Evolutionary conservation across 2,329 filamentous ascomycete genomes (phyloP).

Genomic region (Diaporthe sp.): DNA sequence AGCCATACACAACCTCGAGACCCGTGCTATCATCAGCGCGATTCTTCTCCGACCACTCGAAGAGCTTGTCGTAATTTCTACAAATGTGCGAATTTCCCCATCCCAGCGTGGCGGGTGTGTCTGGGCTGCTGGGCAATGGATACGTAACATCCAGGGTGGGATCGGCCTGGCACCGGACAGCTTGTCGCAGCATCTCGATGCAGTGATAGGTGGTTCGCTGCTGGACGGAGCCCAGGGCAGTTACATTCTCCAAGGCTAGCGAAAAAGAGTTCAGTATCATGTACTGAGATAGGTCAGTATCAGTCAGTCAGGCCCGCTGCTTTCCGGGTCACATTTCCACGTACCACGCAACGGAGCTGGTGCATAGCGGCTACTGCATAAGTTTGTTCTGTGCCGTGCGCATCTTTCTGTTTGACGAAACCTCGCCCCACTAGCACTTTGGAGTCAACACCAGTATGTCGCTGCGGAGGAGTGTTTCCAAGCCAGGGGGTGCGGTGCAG

Average conservation of each 20-base stretch:
- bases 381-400: not conserved
- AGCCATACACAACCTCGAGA: slow-evolving; percentile 2
- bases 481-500: not conserved
- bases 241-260: slow-evolving; percentile 7
- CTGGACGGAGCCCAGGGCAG: not conserved
- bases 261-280: not conserved
- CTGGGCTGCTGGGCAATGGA: slow-evolving; percentile 1
- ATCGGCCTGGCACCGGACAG: slow-evolving; percentile 24
- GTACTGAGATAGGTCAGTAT: not conserved
- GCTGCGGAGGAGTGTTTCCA: too few species aligned
- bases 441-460: not conserved
- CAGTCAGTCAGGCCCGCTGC: too few species aligned
- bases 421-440: not conserved
- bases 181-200: slow-evolving; percentile 27
- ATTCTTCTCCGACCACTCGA: slow-evolving; percentile 18
- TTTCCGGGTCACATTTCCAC: not conserved
- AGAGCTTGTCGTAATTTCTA: slow-evolving; percentile 19
- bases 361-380: slow-evolving; percentile 26
- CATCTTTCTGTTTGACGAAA: slow-evolving; percentile 17
- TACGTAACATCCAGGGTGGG: slow-evolving; percentile 12
- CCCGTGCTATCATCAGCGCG: slow-evolving; percentile 14
- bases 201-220: slow-evolving; percentile 19
- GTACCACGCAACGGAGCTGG: slow-evolving; percentile 20
- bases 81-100: slow-evolving; percentile 18
- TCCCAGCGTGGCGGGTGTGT: not conserved